These are phyloP conservation scores for Rhizoclosmatium sp. DNA, from an alignment of 192 early-diverging fungal species.

Conservation along the genomic window DNA sequence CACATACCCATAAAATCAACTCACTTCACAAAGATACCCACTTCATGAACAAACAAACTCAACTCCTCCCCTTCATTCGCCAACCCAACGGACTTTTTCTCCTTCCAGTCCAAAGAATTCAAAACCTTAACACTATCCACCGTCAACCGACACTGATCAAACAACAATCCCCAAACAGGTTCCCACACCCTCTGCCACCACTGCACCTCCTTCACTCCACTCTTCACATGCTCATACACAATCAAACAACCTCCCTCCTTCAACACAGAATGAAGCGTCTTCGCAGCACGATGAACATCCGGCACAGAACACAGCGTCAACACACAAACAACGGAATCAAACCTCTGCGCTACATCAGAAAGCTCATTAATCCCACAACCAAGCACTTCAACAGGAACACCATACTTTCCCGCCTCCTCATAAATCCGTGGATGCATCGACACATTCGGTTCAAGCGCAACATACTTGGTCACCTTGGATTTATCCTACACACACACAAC, in stretches of 20 bases:
- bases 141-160: slow-evolving; percentile 23
- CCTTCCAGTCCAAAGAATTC: neutral
- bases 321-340: slow-evolving; percentile 22
- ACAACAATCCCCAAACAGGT: slow-evolving; percentile 23
- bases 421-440: slow-evolving; percentile 8
- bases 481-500: neutral
- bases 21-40: slow-evolving; percentile 1
- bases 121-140: slow-evolving; percentile 6
- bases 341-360: neutral
- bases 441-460: slow-evolving; percentile 28
- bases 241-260: neutral
- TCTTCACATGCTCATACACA: slow-evolving; percentile 32
- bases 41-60: slow-evolving; percentile 29
- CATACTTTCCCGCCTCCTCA: neutral
- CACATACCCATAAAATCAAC: neutral
- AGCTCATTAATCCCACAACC: slow-evolving; percentile 8
- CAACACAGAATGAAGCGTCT: slow-evolving; percentile 1
- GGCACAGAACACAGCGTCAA: slow-evolving; percentile 27
- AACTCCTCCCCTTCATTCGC: slow-evolving; percentile 17
- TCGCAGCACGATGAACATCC: neutral
- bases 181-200: slow-evolving; percentile 33
- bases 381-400: slow-evolving; percentile 14
- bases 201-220: neutral
- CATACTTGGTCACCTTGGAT: slow-evolving; percentile 4
- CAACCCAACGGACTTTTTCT: neutral